phyloP scores from a whole-genome alignment of 495 filamentous ascomycete genomes.

The Penicillium coffeae region DNA sequence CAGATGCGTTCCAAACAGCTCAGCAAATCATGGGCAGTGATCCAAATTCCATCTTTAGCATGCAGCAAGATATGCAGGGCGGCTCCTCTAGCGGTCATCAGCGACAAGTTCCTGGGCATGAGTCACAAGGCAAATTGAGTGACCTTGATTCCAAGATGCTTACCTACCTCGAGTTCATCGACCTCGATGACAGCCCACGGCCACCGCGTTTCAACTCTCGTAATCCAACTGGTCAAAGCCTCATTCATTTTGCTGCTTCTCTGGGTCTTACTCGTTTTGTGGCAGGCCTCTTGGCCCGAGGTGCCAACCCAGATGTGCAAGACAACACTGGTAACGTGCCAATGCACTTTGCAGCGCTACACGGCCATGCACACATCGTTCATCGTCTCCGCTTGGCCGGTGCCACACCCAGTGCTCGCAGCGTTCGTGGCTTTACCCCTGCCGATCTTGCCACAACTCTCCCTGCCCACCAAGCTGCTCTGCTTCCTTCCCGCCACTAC shows the following conservation, averaged over 20 bases:
- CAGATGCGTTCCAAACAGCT: conserved; percentile 48
- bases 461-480: conserved; percentile 52
- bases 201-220: conserved; percentile 61
- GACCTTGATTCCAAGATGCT: conserved; percentile 70
- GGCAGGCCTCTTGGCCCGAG: conserved; percentile 74
- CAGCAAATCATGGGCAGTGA: conserved; percentile 50
- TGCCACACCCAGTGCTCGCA: conserved; percentile 67
- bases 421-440: conserved; percentile 65
- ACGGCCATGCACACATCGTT: conserved; percentile 70
- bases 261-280: conserved; percentile 73
- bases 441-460: conserved; percentile 66
- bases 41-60: conserved; percentile 38
- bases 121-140: conserved; percentile 40
- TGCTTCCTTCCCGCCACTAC: conserved; percentile 50
- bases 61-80: conserved; percentile 45
- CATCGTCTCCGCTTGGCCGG: conserved; percentile 68
- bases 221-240: conserved; percentile 66
- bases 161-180: conserved; percentile 70
- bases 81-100: conserved; percentile 38
- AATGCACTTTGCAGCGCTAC: conserved; percentile 79
- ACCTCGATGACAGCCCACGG: conserved; percentile 68
- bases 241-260: conserved; percentile 77
- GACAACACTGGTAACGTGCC: conserved; percentile 81
- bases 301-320: conserved; percentile 69
- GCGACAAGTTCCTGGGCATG: conserved; percentile 41